These are phyloP conservation scores for Syzygium aqueum DNA, from an alignment of 345 rosid genomes.

Conservation along the genomic window DNA sequence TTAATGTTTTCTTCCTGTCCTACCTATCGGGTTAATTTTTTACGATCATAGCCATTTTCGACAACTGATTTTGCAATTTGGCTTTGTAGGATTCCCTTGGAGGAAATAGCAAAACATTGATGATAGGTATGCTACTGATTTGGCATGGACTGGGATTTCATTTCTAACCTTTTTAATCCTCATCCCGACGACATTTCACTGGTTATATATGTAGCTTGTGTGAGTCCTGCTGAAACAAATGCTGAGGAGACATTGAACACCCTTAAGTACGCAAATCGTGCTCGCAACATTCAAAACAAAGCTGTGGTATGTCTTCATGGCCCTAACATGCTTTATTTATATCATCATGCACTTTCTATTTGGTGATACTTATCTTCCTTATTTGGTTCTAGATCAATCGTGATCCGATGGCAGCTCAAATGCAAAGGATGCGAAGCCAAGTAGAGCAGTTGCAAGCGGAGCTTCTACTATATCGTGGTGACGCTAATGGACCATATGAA, in stretches of 20 bases:
- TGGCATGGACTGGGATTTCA: background rate
- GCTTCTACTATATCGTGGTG: constrained; percentile 74
- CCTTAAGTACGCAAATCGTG: constrained; percentile 94
- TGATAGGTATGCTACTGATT: constrained; percentile 67
- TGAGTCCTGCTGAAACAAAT: constrained; percentile 97
- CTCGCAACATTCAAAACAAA: constrained; percentile 95
- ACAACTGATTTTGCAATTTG: constrained; percentile 1
- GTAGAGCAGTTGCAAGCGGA: constrained; percentile 92
- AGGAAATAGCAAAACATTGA: constrained; percentile 97
- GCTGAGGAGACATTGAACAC: constrained; percentile 97
- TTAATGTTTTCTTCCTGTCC: background rate
- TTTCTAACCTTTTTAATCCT: background rate
- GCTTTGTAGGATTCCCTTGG: constrained; percentile 82
- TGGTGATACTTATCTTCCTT: background rate
- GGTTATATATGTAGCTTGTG: constrained; percentile 54
- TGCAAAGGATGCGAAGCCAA: constrained; percentile 89
- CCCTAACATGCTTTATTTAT: background rate
- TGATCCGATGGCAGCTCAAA: constrained; percentile 72
- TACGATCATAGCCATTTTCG: background rate
- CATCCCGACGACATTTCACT: background rate
- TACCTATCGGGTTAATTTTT: background rate
- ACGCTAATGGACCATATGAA: constrained; percentile 53
- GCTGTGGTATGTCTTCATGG: constrained; percentile 58
- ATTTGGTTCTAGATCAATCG: constrained; percentile 59
- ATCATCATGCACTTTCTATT: background rate